phyloP scores from a whole-genome alignment of 306 rosid genomes.

The Begonia loranthoides region DNA sequence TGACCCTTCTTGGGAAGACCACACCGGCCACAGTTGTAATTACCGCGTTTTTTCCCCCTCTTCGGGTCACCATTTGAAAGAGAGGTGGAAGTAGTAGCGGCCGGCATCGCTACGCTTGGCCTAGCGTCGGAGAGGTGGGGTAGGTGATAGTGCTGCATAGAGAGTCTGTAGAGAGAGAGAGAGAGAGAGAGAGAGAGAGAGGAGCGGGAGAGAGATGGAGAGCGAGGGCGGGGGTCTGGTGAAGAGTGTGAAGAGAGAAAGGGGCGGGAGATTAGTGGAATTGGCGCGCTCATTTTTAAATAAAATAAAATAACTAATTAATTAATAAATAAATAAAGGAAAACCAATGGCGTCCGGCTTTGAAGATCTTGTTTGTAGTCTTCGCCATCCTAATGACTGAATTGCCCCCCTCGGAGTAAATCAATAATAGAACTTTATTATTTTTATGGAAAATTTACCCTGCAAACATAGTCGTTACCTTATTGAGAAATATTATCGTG shows the following conservation, averaged over 20 bases:
- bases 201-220: background rate
- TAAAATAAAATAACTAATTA: background rate
- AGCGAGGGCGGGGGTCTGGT: background rate
- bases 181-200: background rate
- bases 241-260: slow-evolving; percentile 6
- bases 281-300: slow-evolving; percentile 33
- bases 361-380: no score
- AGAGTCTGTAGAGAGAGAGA: background rate
- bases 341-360: no score
- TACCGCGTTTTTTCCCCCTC: slow-evolving; percentile 59
- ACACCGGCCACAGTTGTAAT: slow-evolving; percentile 81
- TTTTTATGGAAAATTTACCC: no score
- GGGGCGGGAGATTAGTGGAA: slow-evolving; percentile 40
- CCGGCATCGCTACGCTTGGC: slow-evolving; percentile 6
- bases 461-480: no score
- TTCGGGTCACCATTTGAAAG: slow-evolving; percentile 19
- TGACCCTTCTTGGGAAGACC: slow-evolving; percentile 89
- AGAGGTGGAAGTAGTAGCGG: slow-evolving; percentile 2
- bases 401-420: no score
- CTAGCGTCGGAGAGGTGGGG: slow-evolving; percentile 17
- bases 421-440: no score
- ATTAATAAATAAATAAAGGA: no score
- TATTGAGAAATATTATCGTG: no score
- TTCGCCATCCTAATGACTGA: no score
- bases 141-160: slow-evolving; percentile 33